Conservation (phyloP, 345 rosid species). For the Trapa bicornis region DNA sequence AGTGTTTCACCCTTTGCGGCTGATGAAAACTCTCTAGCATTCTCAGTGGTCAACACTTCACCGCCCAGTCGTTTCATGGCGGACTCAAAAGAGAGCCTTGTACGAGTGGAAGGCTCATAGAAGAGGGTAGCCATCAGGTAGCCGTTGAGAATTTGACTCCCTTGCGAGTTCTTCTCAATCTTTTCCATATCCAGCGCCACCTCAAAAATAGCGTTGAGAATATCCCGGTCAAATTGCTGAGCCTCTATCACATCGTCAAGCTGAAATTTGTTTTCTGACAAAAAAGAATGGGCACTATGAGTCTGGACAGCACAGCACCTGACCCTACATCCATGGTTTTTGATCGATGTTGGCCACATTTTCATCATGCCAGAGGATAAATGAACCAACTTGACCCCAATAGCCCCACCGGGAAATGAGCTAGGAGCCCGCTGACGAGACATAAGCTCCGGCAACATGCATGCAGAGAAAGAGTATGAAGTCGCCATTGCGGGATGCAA, state of each 20-base stretch:
- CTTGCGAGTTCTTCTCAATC: constrained; percentile 57
- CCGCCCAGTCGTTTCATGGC: constrained; percentile 96
- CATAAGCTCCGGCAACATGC: constrained; percentile 1
- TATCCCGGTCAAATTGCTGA: constrained; percentile 81
- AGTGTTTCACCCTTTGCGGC: constrained; percentile 98
- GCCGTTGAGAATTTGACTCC: constrained; percentile 76
- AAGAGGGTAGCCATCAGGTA: constrained; percentile 88
- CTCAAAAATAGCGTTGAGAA: constrained; percentile 58
- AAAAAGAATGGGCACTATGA: constrained; percentile 13
- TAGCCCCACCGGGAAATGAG: background rate
- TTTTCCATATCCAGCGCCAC: constrained; percentile 82
- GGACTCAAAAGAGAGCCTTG: constrained; percentile 95
- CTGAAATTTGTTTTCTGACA: constrained; percentile 47
- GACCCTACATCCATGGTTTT: constrained; percentile 17
- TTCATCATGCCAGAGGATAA: constrained; percentile 10
- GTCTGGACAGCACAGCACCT: constrained; percentile 30
- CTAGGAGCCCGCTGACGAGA: background rate
- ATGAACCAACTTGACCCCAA: constrained; percentile 8
- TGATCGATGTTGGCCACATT: constrained; percentile 13
- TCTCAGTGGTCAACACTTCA: constrained; percentile 90
- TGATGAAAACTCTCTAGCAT: constrained; percentile 86
- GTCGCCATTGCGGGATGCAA: constrained; percentile 3
- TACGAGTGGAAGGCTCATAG: constrained; percentile 93
- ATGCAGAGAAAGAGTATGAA: constrained; percentile 1
- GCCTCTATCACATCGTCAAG: constrained; percentile 82